Evolutionary conservation across 768 basidiomycete species (phyloP).

Genomic region (Leccinum aurantiacum): DNA sequence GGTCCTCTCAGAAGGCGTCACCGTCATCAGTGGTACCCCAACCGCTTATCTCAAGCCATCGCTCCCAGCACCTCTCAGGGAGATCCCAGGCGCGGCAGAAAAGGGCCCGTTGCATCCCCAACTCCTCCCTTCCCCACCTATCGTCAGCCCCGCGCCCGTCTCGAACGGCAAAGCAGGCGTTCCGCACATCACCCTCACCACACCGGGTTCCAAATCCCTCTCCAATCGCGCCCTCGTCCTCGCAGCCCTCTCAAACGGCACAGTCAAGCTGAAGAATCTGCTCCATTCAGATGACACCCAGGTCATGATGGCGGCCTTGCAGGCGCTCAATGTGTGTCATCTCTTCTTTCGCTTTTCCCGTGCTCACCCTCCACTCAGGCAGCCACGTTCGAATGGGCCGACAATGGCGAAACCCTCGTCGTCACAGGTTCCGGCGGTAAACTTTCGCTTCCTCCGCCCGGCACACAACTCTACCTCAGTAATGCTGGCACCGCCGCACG

Average conservation of each 20-base stretch:
- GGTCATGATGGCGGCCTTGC: slow-evolving; percentile 93
- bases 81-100: too few relatives aligned
- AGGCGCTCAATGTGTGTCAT: slow-evolving; percentile 70
- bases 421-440: too few relatives aligned
- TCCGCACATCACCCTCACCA: slow-evolving; percentile 65
- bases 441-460: too few relatives aligned
- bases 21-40: too few relatives aligned
- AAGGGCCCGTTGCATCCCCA: too few relatives aligned
- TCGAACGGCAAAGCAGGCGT: slow-evolving; percentile 3
- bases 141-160: not conserved
- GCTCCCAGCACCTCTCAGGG: too few relatives aligned
- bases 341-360: not conserved
- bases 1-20: too few relatives aligned
- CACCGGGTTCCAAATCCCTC: slow-evolving; percentile 95
- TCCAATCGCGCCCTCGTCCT: slow-evolving; percentile 93
- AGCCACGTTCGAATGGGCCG: slow-evolving; percentile 92
- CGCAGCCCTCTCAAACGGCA: slow-evolving; percentile 87
- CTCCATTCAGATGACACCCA: slow-evolving; percentile 98
- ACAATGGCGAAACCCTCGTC: slow-evolving; percentile 85
- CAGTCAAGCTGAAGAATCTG: slow-evolving; percentile 84
- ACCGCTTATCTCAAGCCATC: too few relatives aligned
- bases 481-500: too few relatives aligned
- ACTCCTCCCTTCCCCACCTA: too few relatives aligned
- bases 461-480: too few relatives aligned
- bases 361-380: slow-evolving; percentile 50